Conservation (phyloP, 2,329 filamentous ascomycete species). For the Monilinia fructigena region DNA sequence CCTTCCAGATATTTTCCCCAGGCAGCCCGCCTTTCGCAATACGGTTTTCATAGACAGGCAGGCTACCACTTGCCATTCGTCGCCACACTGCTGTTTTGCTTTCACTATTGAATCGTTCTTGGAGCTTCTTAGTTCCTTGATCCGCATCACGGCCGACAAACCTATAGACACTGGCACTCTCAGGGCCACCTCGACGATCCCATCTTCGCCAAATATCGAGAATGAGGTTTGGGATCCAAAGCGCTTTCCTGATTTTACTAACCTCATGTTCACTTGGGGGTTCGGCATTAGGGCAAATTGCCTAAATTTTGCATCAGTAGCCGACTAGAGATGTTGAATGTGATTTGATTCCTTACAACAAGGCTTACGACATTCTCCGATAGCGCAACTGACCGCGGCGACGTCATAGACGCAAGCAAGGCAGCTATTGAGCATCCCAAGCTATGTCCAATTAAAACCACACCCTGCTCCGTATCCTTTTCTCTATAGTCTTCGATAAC, state of each 20-base stretch:
- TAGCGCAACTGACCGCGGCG: slow-evolving; percentile 52
- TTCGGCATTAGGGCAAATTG: slow-evolving; percentile 73
- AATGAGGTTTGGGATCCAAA: slow-evolving; percentile 67
- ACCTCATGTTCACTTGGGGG: slow-evolving; percentile 57
- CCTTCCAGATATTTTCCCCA: slow-evolving; percentile 68
- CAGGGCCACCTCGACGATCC: slow-evolving; percentile 74
- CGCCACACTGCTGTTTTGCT: slow-evolving; percentile 70
- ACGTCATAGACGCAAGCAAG: slow-evolving; percentile 58
- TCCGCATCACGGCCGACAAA: slow-evolving; percentile 71
- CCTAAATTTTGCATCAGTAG: slow-evolving; percentile 13
- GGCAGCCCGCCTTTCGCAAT: slow-evolving; percentile 63
- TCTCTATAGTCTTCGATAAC: slow-evolving; percentile 74
- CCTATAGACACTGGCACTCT: slow-evolving; percentile 75
- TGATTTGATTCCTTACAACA: slow-evolving; percentile 48
- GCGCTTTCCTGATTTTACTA: slow-evolving; percentile 53
- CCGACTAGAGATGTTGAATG: not conserved
- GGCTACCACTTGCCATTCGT: slow-evolving; percentile 71
- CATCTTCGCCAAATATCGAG: slow-evolving; percentile 76
- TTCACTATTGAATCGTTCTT: slow-evolving; percentile 76
- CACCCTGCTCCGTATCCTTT: slow-evolving; percentile 61
- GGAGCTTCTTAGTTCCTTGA: slow-evolving; percentile 62
- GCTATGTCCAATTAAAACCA: slow-evolving; percentile 84
- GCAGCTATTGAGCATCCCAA: slow-evolving; percentile 82
- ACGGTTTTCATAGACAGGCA: slow-evolving; percentile 59
- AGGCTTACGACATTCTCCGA: slow-evolving; percentile 69